phyloP scores from a whole-genome alignment of 768 basidiomycete species.

The Podaxis mareebaensis region DNA sequence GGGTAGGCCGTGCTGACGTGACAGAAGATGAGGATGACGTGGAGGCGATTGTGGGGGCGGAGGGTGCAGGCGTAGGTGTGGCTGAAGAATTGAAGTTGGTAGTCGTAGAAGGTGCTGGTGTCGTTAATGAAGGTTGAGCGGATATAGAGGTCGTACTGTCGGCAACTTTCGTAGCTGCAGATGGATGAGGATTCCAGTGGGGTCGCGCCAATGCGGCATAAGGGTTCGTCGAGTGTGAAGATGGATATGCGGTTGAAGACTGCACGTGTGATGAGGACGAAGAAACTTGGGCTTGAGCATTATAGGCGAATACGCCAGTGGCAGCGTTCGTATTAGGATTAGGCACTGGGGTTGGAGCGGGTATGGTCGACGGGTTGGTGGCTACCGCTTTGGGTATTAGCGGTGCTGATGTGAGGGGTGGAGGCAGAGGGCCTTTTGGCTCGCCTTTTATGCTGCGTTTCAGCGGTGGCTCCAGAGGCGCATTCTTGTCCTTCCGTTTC shows the following conservation, averaged over 20 bases:
- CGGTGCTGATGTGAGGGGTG: slow-evolving; percentile 68
- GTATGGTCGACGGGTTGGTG: slow-evolving; percentile 22
- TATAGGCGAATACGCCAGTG: slow-evolving; percentile 44
- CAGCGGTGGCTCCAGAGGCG: slow-evolving; percentile 59
- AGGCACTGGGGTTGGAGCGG: slow-evolving; percentile 23
- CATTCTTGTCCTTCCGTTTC: slow-evolving; percentile 63
- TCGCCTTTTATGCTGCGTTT: slow-evolving; percentile 73
- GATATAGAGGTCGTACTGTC: slow-evolving; percentile 28
- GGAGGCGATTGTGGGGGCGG: slow-evolving; percentile 16
- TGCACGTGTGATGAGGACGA: slow-evolving; percentile 23
- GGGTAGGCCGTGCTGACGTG: slow-evolving; percentile 16
- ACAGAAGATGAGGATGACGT: slow-evolving; percentile 13
- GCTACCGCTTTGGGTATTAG: slow-evolving; percentile 45
- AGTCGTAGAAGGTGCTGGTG: slow-evolving; percentile 17
- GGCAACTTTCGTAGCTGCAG: slow-evolving; percentile 22
- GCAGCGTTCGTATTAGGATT: slow-evolving; percentile 29
- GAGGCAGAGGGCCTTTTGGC: slow-evolving; percentile 59
- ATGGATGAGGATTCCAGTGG: slow-evolving; percentile 35
- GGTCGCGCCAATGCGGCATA: slow-evolving; percentile 37
- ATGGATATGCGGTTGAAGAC: slow-evolving; percentile 27
- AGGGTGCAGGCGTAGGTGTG: slow-evolving; percentile 25
- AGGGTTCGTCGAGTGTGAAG: slow-evolving; percentile 34
- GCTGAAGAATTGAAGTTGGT: slow-evolving; percentile 20
- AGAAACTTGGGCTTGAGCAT: slow-evolving; percentile 31
- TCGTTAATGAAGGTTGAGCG: slow-evolving; percentile 20